Evolutionary conservation across 2,329 filamentous ascomycete genomes (phyloP).

Genomic region (Rutstroemia sp.): DNA sequence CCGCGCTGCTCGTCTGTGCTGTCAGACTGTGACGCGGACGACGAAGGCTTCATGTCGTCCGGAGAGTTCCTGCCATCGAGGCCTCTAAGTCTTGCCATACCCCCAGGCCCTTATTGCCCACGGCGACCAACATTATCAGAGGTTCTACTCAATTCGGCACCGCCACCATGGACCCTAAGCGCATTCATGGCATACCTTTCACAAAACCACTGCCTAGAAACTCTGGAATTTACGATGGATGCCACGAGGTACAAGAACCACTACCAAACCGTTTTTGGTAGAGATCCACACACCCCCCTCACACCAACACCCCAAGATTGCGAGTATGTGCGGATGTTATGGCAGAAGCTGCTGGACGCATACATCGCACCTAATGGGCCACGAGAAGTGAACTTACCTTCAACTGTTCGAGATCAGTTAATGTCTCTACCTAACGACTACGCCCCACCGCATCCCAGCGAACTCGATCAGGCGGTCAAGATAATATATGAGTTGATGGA

Average conservation of each 20-base stretch:
- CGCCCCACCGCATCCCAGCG: slow-evolving; percentile 65
- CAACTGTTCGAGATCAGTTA: slow-evolving; percentile 74
- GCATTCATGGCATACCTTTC: slow-evolving; percentile 97
- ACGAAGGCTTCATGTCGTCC: slow-evolving; percentile 42
- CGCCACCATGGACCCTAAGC: slow-evolving; percentile 80
- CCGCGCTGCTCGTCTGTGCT: slow-evolving; percentile 28
- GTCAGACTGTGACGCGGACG: slow-evolving; percentile 38
- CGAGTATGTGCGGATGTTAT: slow-evolving; percentile 66
- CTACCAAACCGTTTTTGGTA: slow-evolving; percentile 34
- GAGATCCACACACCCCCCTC: slow-evolving; percentile 35
- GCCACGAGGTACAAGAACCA: slow-evolving; percentile 69
- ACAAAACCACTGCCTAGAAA: slow-evolving; percentile 95
- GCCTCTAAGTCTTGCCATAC: slow-evolving; percentile 40
- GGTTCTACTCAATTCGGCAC: slow-evolving; percentile 78
- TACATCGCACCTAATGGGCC: slow-evolving; percentile 84
- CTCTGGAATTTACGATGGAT: slow-evolving; percentile 93
- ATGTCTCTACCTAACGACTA: slow-evolving; percentile 53
- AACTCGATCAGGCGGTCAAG: slow-evolving; percentile 72
- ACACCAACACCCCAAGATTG: slow-evolving; percentile 27
- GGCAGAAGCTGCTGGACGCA: slow-evolving; percentile 80
- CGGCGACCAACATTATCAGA: slow-evolving; percentile 71
- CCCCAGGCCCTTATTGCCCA: slow-evolving; percentile 43
- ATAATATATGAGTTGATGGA: slow-evolving; percentile 97
- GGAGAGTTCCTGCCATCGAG: slow-evolving; percentile 33
- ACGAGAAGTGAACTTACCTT: slow-evolving; percentile 84